Conservation (phyloP, 805 yeast species). For the Zygoascus biomembranicola region DNA sequence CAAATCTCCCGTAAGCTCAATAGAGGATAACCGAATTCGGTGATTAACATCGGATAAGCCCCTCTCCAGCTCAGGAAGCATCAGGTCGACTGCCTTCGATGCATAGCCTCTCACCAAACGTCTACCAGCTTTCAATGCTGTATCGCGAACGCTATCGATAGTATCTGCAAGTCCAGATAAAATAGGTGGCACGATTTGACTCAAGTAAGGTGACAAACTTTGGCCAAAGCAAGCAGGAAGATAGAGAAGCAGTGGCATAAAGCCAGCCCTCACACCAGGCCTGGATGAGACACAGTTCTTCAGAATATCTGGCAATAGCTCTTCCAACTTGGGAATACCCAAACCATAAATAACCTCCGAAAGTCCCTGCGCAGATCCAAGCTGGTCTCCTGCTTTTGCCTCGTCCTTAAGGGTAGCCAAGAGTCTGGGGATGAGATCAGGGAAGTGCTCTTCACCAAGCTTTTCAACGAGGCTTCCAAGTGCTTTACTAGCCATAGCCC, state of each 20-base stretch:
- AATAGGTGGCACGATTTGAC: conserved; percentile 83
- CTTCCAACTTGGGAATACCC: conserved; percentile 82
- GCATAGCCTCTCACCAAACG: conserved; percentile 88
- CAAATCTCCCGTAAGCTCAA: conserved; percentile 91
- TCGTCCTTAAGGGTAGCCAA: conserved; percentile 71
- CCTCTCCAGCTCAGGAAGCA: conserved; percentile 85
- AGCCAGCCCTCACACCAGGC: conserved; percentile 78
- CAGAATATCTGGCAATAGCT: conserved; percentile 72
- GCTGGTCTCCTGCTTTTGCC: conserved; percentile 74
- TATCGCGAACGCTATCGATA: conserved; percentile 80
- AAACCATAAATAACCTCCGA: conserved; percentile 91
- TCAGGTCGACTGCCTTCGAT: conserved; percentile 80
- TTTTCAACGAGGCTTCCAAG: conserved; percentile 93
- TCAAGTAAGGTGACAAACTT: conserved; percentile 83
- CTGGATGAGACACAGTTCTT: conserved; percentile 60
- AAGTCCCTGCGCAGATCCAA: conserved; percentile 96
- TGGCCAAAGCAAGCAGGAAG: conserved; percentile 92
- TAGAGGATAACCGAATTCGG: conserved; percentile 87
- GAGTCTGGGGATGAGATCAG: conserved; percentile 76
- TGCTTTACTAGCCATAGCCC: conserved; percentile 97
- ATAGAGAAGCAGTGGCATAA: conserved; percentile 79
- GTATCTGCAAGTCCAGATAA: conserved; percentile 84
- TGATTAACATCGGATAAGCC: conserved; percentile 78
- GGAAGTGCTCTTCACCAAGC: conserved; percentile 93
- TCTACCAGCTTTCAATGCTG: conserved; percentile 87